Evolutionary conservation across 2,329 filamentous ascomycete genomes (phyloP).

Genomic region (Thielaviopsis musarum): DNA sequence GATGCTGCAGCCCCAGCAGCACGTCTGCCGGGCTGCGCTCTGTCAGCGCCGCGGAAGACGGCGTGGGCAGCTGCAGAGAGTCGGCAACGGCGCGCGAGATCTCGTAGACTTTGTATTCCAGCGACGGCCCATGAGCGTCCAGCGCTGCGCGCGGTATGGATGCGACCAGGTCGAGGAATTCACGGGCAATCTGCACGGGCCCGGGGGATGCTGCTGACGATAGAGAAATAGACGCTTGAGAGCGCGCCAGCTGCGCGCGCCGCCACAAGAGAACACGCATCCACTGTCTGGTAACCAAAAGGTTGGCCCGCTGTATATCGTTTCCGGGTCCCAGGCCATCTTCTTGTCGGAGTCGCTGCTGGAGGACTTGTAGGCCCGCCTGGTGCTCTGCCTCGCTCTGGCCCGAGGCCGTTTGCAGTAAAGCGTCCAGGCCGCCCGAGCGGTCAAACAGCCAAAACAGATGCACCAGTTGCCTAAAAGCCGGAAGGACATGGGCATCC

Average conservation of each 20-base stretch:
- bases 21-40: slow-evolving; percentile 19
- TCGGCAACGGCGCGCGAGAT: slow-evolving; percentile 29
- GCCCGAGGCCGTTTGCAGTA: slow-evolving; percentile 23
- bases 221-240: too few relatives aligned
- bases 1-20: slow-evolving; percentile 22
- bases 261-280: slow-evolving; percentile 33
- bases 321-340: slow-evolving; percentile 22
- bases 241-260: slow-evolving; percentile 22
- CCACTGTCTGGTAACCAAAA: slow-evolving; percentile 33
- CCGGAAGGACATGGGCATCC: slow-evolving; percentile 27
- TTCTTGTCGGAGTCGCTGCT: slow-evolving; percentile 26
- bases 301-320: slow-evolving; percentile 31
- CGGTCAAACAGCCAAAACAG: slow-evolving; percentile 34
- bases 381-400: slow-evolving; percentile 18
- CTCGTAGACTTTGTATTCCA: slow-evolving; percentile 31
- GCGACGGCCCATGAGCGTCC: slow-evolving; percentile 31
- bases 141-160: slow-evolving; percentile 28
- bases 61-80: slow-evolving; percentile 18
- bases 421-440: slow-evolving; percentile 29
- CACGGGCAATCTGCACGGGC: slow-evolving; percentile 28
- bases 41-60: slow-evolving; percentile 11
- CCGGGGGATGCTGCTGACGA: slow-evolving; percentile 13
- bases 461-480: slow-evolving; percentile 31
- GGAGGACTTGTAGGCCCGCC: slow-evolving; percentile 23
- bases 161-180: slow-evolving; percentile 27